Evolutionary conservation across 2,329 filamentous ascomycete species (phyloP), one percentile per base, ranked within the genome.

Genomic region (Penicillium sclerotiorum): DNA sequence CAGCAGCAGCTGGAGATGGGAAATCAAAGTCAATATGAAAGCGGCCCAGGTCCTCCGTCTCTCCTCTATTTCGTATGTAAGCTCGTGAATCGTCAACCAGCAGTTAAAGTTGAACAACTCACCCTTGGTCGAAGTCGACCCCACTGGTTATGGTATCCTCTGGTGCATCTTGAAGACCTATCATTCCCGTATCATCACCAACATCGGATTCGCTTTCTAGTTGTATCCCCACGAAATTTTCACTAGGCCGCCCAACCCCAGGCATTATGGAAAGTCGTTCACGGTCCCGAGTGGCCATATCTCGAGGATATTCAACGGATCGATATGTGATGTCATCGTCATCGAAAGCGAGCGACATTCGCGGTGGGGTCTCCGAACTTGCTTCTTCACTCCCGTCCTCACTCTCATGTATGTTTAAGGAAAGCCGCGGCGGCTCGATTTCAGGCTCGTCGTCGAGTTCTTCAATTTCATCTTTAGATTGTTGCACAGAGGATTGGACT

Each of bases 171-270:
- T 66, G 66, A 30, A 66, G 71, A 20, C 69, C 67, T 12, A 66
- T 59, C 22, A 74, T 63, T 15, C 72, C 62, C 9, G 72, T 68
- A 20, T 70, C 63, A 23, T 76, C 76, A 12, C 59, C 68, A 17
- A 49, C 61, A 23, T 74, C 71, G 12, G 56, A 74, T 1, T 69
- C 73, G 11, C 74, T 73, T 45, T 77, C 76, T 8, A 77, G 52
- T 47, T 74, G 69, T 15, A 73, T 76, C 39, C 78, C 77, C 1
- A 69, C 77, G 56, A 81, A 81, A 48, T 75, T 69, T 50, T 80
- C 80, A 57, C 78, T 81, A 40, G 79, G 62, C 17, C 73, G 64
- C 18, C 68, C 62, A 42, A 65, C 69, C 11, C 68, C 71, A 45
- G 72, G 69, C 51, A 74, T 72, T 51, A 73, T 72, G 11, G 72